Evolutionary conservation across 768 basidiomycete species (phyloP).

Genomic region (Rhizopogon vinicolor): DNA sequence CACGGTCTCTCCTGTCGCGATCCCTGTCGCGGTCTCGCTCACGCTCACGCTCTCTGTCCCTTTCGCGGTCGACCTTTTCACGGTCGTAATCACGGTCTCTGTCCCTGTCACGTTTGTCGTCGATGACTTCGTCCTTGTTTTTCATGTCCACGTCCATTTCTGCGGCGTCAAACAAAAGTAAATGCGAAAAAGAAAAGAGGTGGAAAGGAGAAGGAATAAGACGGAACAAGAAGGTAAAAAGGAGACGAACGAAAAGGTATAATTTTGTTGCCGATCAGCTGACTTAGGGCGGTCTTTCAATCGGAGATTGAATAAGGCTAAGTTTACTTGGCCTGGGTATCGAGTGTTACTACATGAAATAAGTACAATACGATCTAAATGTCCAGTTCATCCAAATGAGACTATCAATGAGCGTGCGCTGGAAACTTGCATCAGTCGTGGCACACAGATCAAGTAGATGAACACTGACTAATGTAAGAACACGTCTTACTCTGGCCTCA

Average conservation of each 20-base stretch:
- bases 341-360: not conserved
- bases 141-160: constrained; percentile 83
- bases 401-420: not conserved
- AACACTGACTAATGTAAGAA: not conserved
- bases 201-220: constrained; percentile 1
- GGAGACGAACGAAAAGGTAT: constrained; percentile 4
- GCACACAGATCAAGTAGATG: not conserved
- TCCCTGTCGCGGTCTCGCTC: constrained; percentile 42
- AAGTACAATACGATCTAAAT: too few species aligned
- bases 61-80: constrained; percentile 34
- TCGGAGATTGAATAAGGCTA: constrained; percentile 8
- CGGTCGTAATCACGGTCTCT: constrained; percentile 30
- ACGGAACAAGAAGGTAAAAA: not conserved
- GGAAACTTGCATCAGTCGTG: not conserved
- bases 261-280: constrained; percentile 18
- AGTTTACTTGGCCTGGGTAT: not conserved
- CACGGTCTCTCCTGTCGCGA: constrained; percentile 36
- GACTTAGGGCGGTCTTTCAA: constrained; percentile 3
- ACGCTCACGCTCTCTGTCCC: constrained; percentile 37
- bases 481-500: constrained; percentile 12
- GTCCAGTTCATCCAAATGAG: not conserved
- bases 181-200: constrained; percentile 4
- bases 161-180: not conserved
- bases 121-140: constrained; percentile 59
- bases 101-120: constrained; percentile 50